A percentile compares a stretch with the other conserved stretches of the same genome.
phyloP scores from a whole-genome alignment of 805 yeast species.

The Yamadazyma paraphyllophila region DNA sequence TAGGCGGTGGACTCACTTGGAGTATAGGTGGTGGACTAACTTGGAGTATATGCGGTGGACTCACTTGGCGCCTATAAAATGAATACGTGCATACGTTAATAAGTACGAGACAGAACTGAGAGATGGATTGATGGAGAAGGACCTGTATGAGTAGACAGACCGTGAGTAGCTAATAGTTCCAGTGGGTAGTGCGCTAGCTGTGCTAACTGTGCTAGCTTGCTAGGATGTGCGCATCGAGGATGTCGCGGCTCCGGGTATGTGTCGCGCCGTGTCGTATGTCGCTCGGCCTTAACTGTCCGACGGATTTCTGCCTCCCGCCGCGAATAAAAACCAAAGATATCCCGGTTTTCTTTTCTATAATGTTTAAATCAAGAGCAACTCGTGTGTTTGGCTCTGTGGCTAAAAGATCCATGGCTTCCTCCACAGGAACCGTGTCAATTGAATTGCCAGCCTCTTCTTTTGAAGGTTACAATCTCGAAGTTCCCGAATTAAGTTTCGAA shows the following conservation, averaged over 20 bases:
- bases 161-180: too few relatives aligned
- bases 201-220: too few relatives aligned
- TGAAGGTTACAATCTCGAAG: conserved; percentile 75
- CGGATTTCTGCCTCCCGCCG: conserved; percentile 5
- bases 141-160: too few relatives aligned
- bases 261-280: neutral
- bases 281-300: neutral
- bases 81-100: too few relatives aligned
- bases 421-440: conserved; percentile 44
- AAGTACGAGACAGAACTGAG: too few relatives aligned
- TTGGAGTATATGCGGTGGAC: too few relatives aligned
- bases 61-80: too few relatives aligned
- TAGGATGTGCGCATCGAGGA: too few relatives aligned
- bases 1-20: too few relatives aligned
- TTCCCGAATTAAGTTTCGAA: conserved; percentile 68
- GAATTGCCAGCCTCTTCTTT: conserved; percentile 78
- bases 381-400: neutral
- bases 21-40: too few relatives aligned
- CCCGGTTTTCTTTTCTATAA: neutral
- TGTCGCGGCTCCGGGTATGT: neutral
- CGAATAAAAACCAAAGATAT: conserved; percentile 4
- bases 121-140: too few relatives aligned
- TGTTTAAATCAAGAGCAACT: conserved; percentile 6
- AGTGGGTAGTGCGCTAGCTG: too few relatives aligned
- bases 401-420: conserved; percentile 34